A percentile compares a stretch with the other conserved stretches of the same genome.
Evolutionary conservation across 1,284 basidiomycete species (phyloP).

Genomic region (Ganoderma leucocontextum): DNA sequence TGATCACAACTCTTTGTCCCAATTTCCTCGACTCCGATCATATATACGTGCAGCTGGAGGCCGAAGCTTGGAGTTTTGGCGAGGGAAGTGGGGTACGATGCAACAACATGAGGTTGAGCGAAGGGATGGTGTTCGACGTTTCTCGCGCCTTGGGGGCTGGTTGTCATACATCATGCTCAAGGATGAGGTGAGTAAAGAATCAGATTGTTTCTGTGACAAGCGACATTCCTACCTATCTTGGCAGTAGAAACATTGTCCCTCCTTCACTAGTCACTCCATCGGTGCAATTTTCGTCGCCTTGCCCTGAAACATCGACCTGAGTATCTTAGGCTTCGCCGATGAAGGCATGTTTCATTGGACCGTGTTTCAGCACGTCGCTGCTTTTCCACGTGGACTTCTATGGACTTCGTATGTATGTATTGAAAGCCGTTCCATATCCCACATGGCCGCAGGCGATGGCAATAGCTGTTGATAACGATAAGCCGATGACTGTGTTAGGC

Average conservation of each 20-base stretch:
- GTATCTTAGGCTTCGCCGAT: too few species aligned
- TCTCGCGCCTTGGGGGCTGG: background rate
- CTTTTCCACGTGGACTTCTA: too few species aligned
- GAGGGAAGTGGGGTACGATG: background rate
- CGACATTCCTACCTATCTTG: background rate
- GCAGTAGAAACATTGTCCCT: background rate
- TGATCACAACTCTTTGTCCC: too few species aligned
- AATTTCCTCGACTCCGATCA: too few species aligned
- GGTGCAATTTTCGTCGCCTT: too few species aligned
- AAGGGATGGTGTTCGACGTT: too few species aligned
- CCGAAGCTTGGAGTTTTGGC: background rate
- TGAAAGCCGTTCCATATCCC: background rate
- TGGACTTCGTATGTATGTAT: too few species aligned
- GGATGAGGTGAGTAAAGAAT: background rate
- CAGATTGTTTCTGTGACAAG: background rate
- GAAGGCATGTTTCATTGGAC: too few species aligned
- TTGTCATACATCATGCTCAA: background rate
- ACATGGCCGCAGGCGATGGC: too few species aligned
- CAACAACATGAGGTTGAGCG: background rate
- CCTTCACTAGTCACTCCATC: background rate
- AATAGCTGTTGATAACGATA: background rate
- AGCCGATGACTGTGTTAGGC: background rate
- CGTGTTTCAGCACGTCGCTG: too few species aligned
- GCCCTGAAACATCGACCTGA: too few species aligned
- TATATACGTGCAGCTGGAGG: too few species aligned